A percentile compares a stretch with the other conserved stretches of the same genome.
phyloP scores from a whole-genome alignment of 2,329 filamentous ascomycete genomes.

The Zarea fungicola region DNA sequence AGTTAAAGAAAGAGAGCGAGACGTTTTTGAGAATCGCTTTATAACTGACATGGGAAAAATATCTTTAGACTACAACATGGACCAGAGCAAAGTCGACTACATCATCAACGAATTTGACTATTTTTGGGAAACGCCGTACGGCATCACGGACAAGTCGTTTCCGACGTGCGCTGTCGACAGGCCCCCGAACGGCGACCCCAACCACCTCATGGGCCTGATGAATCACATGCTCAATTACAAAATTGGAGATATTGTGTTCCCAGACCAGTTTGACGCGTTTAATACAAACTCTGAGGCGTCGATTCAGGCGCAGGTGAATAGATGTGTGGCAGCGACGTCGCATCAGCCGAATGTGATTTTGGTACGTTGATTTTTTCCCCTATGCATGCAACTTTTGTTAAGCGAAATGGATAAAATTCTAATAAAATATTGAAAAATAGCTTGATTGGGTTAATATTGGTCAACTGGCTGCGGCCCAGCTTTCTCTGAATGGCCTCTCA shows the following conservation, averaged over 20 bases:
- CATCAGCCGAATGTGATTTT: constrained; percentile 28
- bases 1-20: no score
- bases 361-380: constrained; percentile 29
- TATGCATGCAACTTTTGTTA: not conserved
- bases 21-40: no score
- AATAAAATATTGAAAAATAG: constrained; percentile 21
- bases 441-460: constrained; percentile 39
- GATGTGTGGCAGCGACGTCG: constrained; percentile 23
- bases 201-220: constrained; percentile 39
- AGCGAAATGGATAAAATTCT: not conserved
- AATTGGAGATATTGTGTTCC: constrained; percentile 30
- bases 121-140: constrained; percentile 69
- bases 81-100: constrained; percentile 49
- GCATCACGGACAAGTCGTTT: constrained; percentile 54
- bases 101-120: constrained; percentile 60
- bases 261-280: constrained; percentile 24
- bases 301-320: constrained; percentile 24
- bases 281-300: constrained; percentile 31
- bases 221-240: constrained; percentile 30
- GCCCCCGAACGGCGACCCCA: constrained; percentile 39
- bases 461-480: constrained; percentile 33
- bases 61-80: constrained; percentile 53
- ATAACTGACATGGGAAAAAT: not conserved
- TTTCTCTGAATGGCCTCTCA: constrained; percentile 33
- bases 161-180: constrained; percentile 62